Evolutionary conservation across 495 filamentous ascomycete species (phyloP).

Genomic region (Aspergillus funiculosus): DNA sequence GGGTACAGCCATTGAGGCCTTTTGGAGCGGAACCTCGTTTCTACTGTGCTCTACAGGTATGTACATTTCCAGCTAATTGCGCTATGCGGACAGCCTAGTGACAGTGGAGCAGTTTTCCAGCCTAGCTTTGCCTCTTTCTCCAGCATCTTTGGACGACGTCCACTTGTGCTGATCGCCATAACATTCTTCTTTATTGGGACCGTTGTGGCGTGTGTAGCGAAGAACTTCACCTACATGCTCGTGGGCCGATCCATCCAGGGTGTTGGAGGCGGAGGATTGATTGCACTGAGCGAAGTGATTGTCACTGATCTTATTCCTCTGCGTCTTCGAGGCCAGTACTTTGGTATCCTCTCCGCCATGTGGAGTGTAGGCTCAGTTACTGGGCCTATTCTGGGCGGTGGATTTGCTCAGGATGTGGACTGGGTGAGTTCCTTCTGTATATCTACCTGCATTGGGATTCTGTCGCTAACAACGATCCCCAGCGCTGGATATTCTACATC

Average conservation of each 20-base stretch:
- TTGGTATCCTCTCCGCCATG: constrained; percentile 49
- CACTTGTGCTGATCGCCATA: constrained; percentile 43
- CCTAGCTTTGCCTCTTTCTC: constrained; percentile 38
- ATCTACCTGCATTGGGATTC: not conserved
- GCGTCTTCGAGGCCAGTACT: constrained; percentile 41
- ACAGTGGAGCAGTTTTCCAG: constrained; percentile 29
- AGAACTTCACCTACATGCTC: constrained; percentile 60
- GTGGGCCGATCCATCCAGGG: constrained; percentile 64
- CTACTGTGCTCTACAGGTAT: constrained; percentile 42
- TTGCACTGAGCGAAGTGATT: constrained; percentile 59
- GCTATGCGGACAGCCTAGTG: not conserved
- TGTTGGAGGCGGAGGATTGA: constrained; percentile 65
- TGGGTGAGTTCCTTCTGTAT: constrained; percentile 43
- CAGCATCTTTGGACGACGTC: constrained; percentile 38
- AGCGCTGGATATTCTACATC: constrained; percentile 46
- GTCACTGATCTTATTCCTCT: constrained; percentile 61
- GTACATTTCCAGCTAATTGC: not conserved
- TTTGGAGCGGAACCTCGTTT: constrained; percentile 55
- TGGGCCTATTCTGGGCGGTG: constrained; percentile 65
- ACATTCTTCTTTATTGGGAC: constrained; percentile 55
- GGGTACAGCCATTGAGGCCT: constrained; percentile 52
- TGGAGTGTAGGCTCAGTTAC: constrained; percentile 62
- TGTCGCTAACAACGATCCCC: not conserved
- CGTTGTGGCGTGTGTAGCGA: constrained; percentile 48
- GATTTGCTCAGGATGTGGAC: constrained; percentile 56